phyloP scores from a whole-genome alignment of 2,329 filamentous ascomycete genomes.

The Monascus ruber region DNA sequence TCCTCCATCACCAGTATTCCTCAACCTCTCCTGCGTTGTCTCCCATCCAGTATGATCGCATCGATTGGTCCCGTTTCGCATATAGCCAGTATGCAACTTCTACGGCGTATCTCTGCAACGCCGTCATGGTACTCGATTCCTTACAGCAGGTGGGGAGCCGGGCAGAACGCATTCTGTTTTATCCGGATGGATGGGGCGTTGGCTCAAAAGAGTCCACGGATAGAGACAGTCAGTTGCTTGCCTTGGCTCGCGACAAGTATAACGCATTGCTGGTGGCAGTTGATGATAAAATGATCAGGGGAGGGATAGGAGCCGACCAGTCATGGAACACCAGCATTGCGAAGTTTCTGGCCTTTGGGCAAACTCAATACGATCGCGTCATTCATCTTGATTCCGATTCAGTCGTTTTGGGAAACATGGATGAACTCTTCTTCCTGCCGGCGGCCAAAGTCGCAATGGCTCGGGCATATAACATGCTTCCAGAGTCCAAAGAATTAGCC shows the following conservation, averaged over 20 bases:
- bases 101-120: conserved; percentile 31
- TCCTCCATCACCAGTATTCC: conserved; percentile 13
- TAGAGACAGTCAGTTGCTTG: conserved; percentile 35
- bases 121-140: conserved; percentile 31
- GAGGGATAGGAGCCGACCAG: conserved; percentile 17
- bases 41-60: conserved; percentile 19
- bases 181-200: conserved; percentile 30
- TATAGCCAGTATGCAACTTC: conserved; percentile 34
- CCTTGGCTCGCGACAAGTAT: conserved; percentile 39
- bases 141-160: conserved; percentile 28
- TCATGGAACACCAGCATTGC: conserved; percentile 56
- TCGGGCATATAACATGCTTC: conserved; percentile 58
- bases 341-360: conserved; percentile 58
- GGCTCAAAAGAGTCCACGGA: conserved; percentile 16
- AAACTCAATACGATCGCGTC: conserved; percentile 50
- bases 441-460: conserved; percentile 53
- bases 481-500: conserved; percentile 43
- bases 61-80: conserved; percentile 33
- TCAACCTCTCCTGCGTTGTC: conserved; percentile 10
- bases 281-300: conserved; percentile 24
- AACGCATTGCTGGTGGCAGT: conserved; percentile 40
- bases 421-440: conserved; percentile 60
- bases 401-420: conserved; percentile 51
- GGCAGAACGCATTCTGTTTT: conserved; percentile 30
- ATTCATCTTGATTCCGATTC: conserved; percentile 54